Conservation (phyloP, 768 basidiomycete genomes). For the Tubosaeta sp. region DNA sequence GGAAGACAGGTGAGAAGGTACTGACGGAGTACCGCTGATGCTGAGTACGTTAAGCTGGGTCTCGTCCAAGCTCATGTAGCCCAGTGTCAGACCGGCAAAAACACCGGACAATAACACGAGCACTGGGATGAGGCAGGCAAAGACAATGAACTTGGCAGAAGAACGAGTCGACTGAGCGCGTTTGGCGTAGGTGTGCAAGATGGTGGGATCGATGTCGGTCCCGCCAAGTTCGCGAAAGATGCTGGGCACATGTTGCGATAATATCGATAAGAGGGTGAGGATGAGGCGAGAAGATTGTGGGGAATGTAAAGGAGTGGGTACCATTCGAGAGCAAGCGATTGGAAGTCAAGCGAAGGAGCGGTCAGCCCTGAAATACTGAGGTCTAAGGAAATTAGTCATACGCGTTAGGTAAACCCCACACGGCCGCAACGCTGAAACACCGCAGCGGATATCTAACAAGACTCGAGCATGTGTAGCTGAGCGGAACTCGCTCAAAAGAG, state of each 20-base stretch:
- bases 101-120: slow-evolving; percentile 80
- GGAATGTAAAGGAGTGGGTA: slow-evolving; percentile 31
- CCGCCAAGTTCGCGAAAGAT: slow-evolving; percentile 27
- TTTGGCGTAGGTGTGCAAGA: slow-evolving; percentile 27
- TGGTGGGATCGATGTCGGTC: slow-evolving; percentile 5
- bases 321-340: slow-evolving; percentile 32
- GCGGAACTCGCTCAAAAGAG: neutral
- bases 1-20: slow-evolving; percentile 7
- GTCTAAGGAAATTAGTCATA: neutral
- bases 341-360: neutral
- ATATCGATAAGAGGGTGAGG: slow-evolving; percentile 40
- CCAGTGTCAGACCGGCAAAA: slow-evolving; percentile 89
- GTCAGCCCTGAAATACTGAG: neutral
- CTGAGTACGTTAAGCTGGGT: slow-evolving; percentile 87
- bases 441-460: neutral
- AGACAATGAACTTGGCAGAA: slow-evolving; percentile 35
- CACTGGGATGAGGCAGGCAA: slow-evolving; percentile 68
- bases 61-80: slow-evolving; percentile 91
- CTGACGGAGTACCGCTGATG: slow-evolving; percentile 79
- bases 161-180: slow-evolving; percentile 22
- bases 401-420: neutral
- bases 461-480: neutral
- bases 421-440: neutral
- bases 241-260: slow-evolving; percentile 42
- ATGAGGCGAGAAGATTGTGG: slow-evolving; percentile 42